These are phyloP conservation scores for Marasmius tenuissimus DNA, from an alignment of 1,284 basidiomycete species.

Conservation along the genomic window DNA sequence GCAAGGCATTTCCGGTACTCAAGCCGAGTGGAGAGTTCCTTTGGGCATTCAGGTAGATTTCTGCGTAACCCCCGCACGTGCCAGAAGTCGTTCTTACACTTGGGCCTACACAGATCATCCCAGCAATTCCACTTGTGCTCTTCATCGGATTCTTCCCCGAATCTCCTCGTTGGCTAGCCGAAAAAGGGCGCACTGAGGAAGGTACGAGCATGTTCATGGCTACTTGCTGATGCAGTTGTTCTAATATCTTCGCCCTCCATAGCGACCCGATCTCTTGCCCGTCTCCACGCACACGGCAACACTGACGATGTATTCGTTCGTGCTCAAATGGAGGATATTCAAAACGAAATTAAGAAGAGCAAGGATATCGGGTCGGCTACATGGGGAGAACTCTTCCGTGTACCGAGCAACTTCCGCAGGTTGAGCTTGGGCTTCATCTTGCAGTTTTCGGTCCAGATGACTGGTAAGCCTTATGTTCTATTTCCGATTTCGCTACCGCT, in stretches of 20 bases:
- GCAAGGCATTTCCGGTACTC: slow-evolving; percentile 32
- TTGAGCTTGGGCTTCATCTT: slow-evolving; percentile 31
- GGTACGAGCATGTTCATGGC: slow-evolving; percentile 18
- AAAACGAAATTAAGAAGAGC: slow-evolving; percentile 36
- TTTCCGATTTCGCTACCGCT: neutral
- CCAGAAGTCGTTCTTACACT: neutral
- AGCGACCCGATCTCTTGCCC: slow-evolving; percentile 41
- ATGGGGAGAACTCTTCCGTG: slow-evolving; percentile 45
- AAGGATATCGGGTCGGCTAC: slow-evolving; percentile 35
- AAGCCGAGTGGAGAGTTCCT: slow-evolving; percentile 55
- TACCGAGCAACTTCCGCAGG: slow-evolving; percentile 43
- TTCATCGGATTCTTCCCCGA: slow-evolving; percentile 49
- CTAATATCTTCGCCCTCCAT: neutral
- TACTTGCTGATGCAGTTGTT: neutral
- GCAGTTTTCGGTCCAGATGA: slow-evolving; percentile 45
- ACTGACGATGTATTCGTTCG: slow-evolving; percentile 44
- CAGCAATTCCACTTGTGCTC: slow-evolving; percentile 54
- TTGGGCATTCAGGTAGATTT: slow-evolving; percentile 40
- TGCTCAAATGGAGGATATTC: slow-evolving; percentile 40
- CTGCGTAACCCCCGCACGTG: neutral
- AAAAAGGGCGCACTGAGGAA: slow-evolving; percentile 51
- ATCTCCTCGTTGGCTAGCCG: slow-evolving; percentile 61
- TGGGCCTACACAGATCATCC: slow-evolving; percentile 29
- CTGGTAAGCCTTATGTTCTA: slow-evolving; percentile 20
- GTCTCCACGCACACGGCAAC: slow-evolving; percentile 52